Evolutionary conservation across 2,329 filamentous ascomycete genomes (phyloP).

Genomic region (Fusarium solani-melongenae): DNA sequence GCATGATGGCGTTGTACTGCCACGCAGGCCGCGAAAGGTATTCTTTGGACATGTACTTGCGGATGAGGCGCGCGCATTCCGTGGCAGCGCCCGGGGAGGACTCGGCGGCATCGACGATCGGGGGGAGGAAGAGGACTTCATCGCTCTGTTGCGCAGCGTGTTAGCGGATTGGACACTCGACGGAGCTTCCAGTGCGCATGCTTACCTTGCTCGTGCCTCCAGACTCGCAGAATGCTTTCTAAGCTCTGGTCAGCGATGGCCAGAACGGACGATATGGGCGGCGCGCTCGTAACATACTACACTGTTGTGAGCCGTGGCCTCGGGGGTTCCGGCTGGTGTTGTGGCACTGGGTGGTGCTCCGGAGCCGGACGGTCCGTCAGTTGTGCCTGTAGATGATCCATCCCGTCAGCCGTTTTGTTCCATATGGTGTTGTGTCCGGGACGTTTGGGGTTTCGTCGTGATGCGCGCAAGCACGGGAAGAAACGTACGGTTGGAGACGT

Average conservation of each 20-base stretch:
- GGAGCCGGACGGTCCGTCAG: conserved; percentile 34
- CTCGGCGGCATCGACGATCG: conserved; percentile 94
- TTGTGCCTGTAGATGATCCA: conserved; percentile 20
- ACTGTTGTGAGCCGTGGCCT: conserved; percentile 72
- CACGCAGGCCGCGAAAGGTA: conserved; percentile 73
- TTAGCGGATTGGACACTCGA: not conserved
- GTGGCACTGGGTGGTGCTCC: conserved; percentile 43
- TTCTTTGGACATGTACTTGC: conserved; percentile 82
- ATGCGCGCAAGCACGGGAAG: conserved; percentile 5
- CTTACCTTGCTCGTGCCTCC: conserved; percentile 68
- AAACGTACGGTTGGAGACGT: conserved; percentile 39
- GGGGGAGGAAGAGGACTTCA: conserved; percentile 91
- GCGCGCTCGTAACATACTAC: conserved; percentile 65
- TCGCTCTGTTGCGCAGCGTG: conserved; percentile 68
- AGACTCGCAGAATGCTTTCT: conserved; percentile 87
- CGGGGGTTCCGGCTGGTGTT: conserved; percentile 68
- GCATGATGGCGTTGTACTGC: conserved; percentile 97
- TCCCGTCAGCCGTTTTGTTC: conserved; percentile 5
- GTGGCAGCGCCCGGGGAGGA: conserved; percentile 88
- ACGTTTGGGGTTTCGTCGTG: not conserved
- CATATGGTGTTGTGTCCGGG: not conserved
- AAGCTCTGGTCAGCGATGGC: conserved; percentile 34
- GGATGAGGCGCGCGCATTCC: conserved; percentile 82
- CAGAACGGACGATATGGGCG: conserved; percentile 6
- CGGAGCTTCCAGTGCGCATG: not conserved